Evolutionary conservation across 192 early-diverging fungal species (phyloP).

Genomic region (Jimgerdemannia lactiflua): DNA sequence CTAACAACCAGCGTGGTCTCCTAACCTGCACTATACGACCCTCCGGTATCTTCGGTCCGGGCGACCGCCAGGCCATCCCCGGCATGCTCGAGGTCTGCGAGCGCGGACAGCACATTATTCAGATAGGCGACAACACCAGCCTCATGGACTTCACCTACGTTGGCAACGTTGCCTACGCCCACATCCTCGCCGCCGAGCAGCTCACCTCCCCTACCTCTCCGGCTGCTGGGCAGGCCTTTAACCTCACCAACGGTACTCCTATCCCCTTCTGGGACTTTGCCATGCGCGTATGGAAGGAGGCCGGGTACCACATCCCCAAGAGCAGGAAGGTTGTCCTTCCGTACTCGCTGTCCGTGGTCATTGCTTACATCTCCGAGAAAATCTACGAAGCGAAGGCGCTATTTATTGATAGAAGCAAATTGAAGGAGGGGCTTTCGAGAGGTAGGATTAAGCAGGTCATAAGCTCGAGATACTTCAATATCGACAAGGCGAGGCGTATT

Average conservation of each 20-base stretch:
- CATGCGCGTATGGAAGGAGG: slow-evolving; percentile 63
- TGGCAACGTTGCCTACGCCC: slow-evolving; percentile 90
- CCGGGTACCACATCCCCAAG: slow-evolving; percentile 51
- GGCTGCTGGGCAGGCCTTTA: slow-evolving; percentile 66
- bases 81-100: slow-evolving; percentile 61
- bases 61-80: slow-evolving; percentile 68
- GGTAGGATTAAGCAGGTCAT: slow-evolving; percentile 76
- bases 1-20: slow-evolving; percentile 63
- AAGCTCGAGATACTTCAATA: slow-evolving; percentile 85
- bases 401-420: slow-evolving; percentile 51
- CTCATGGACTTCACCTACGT: slow-evolving; percentile 94
- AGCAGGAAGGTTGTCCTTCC: slow-evolving; percentile 58
- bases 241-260: slow-evolving; percentile 90
- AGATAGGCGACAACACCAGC: slow-evolving; percentile 81
- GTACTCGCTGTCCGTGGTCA: slow-evolving; percentile 37
- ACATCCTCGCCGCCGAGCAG: slow-evolving; percentile 81
- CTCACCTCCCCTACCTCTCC: slow-evolving; percentile 32
- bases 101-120: slow-evolving; percentile 62
- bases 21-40: slow-evolving; percentile 80
- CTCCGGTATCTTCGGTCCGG: slow-evolving; percentile 91
- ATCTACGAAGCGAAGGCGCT: slow-evolving; percentile 59
- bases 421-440: slow-evolving; percentile 74
- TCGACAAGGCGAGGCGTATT: slow-evolving; percentile 75
- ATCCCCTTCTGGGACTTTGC: slow-evolving; percentile 90
- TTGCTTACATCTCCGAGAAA: slow-evolving; percentile 63